These are phyloP conservation scores for Jimgerdemannia lactiflua DNA, from an alignment of 192 early-diverging fungal genomes.

Conservation along the genomic window DNA sequence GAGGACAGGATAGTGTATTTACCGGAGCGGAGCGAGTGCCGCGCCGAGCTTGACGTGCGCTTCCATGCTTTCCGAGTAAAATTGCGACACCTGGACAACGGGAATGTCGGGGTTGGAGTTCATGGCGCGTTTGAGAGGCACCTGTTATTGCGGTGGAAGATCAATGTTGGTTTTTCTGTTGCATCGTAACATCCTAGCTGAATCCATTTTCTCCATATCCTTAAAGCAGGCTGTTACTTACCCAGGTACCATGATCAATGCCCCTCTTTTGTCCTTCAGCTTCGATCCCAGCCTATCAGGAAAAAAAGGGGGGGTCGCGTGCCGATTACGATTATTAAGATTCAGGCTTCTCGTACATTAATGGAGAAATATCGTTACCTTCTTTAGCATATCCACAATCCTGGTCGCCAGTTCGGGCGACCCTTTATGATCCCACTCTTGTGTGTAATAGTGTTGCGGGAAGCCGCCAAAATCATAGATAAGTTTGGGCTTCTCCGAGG, in stretches of 20 bases:
- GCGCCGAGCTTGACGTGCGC: slow-evolving; percentile 53
- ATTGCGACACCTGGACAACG: slow-evolving; percentile 64
- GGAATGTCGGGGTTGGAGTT: slow-evolving; percentile 51
- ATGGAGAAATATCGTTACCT: slow-evolving; percentile 12
- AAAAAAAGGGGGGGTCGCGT: background rate
- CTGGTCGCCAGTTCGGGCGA: slow-evolving; percentile 47
- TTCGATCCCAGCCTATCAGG: slow-evolving; percentile 36
- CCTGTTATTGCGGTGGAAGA: background rate
- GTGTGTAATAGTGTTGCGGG: slow-evolving; percentile 51
- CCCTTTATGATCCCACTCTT: slow-evolving; percentile 54
- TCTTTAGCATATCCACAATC: slow-evolving; percentile 45
- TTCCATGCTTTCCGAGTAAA: slow-evolving; percentile 47
- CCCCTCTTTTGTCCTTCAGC: slow-evolving; percentile 50
- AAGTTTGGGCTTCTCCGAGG: slow-evolving; percentile 43
- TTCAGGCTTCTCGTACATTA: no score
- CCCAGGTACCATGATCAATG: slow-evolving; percentile 72
- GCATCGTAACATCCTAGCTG: no score
- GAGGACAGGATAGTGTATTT: slow-evolving; percentile 4
- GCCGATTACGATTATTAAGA: no score
- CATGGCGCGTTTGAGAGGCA: slow-evolving; percentile 61
- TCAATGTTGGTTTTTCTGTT: no score
- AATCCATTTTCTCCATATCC: no score
- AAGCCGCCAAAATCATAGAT: slow-evolving; percentile 74
- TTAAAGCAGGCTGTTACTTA: background rate
- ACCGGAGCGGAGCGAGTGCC: slow-evolving; percentile 44